phyloP scores from a whole-genome alignment of 1,284 basidiomycete genomes.

The Ustilago cynodontis region DNA sequence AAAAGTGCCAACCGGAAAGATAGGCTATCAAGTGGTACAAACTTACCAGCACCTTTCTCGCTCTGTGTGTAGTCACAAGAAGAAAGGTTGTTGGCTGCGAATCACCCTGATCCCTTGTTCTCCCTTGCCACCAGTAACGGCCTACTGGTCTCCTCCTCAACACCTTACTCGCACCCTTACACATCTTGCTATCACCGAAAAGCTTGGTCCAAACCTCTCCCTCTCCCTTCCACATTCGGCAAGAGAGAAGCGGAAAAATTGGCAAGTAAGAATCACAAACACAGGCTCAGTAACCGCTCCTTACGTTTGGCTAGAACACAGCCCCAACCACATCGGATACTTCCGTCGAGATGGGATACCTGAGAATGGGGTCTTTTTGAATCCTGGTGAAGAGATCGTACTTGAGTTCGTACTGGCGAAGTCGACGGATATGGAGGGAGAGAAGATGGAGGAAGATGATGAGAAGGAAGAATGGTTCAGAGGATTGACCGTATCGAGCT shows the following conservation, averaged over 20 bases:
- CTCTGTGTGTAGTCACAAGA: background rate
- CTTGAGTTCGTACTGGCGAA: slow-evolving; percentile 12
- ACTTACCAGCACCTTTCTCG: background rate
- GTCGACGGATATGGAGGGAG: background rate
- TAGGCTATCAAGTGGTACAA: slow-evolving; percentile 2
- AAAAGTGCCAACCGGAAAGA: background rate
- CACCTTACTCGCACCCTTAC: slow-evolving; percentile 1
- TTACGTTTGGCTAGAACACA: slow-evolving; percentile 76
- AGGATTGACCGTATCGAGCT: background rate
- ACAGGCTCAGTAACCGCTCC: slow-evolving; percentile 26
- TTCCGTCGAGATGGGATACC: slow-evolving; percentile 68
- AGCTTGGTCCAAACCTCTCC: slow-evolving; percentile 8
- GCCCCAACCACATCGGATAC: slow-evolving; percentile 74
- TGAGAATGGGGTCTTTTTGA: slow-evolving; percentile 31
- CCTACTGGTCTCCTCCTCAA: slow-evolving; percentile 15
- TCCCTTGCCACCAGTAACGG: background rate
- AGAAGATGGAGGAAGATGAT: background rate
- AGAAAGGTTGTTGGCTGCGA: slow-evolving; percentile 13
- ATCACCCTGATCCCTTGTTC: slow-evolving; percentile 6
- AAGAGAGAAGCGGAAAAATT: too few species aligned
- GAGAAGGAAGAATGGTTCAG: slow-evolving; percentile 7
- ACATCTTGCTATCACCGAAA: background rate
- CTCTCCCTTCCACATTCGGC: background rate
- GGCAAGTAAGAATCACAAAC: slow-evolving; percentile 14
- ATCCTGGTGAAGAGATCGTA: slow-evolving; percentile 12